Evolutionary conservation across 257 asterid species (phyloP).

Genomic region (Solanum piurae): DNA sequence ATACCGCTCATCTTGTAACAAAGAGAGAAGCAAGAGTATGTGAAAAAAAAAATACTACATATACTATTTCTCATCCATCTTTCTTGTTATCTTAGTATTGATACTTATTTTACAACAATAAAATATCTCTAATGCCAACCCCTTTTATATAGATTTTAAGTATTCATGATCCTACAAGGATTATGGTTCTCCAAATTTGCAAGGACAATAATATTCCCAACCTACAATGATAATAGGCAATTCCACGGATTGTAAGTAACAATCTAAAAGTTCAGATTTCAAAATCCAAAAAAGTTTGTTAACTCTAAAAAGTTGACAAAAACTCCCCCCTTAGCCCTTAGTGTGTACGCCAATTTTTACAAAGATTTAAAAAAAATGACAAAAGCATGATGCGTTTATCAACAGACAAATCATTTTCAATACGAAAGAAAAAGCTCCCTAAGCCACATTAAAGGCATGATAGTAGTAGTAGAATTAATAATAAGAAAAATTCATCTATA

Average conservation of each 20-base stretch:
- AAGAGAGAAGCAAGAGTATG: too few species aligned
- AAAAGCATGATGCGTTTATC: neutral
- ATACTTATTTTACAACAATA: too few species aligned
- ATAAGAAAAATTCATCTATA: too few species aligned
- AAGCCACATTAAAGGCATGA: neutral
- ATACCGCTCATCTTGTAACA: too few species aligned
- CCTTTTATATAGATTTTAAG: too few species aligned
- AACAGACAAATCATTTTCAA: neutral
- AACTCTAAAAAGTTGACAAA: neutral
- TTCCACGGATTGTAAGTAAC: neutral
- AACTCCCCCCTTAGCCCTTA: neutral
- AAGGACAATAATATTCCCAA: neutral
- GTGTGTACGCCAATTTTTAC: neutral
- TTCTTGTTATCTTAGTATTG: too few species aligned
- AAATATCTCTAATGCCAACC: too few species aligned
- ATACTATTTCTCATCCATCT: too few species aligned
- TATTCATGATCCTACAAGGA: too few species aligned
- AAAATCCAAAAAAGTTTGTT: neutral
- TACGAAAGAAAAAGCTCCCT: neutral
- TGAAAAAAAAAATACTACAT: too few species aligned
- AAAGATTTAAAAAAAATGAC: neutral
- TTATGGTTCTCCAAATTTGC: too few species aligned
- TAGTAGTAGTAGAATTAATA: neutral
- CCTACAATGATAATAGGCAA: neutral
- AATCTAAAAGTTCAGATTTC: neutral